These are phyloP conservation scores for Sindora glabra DNA, from an alignment of 306 rosid species.

Conservation along the genomic window DNA sequence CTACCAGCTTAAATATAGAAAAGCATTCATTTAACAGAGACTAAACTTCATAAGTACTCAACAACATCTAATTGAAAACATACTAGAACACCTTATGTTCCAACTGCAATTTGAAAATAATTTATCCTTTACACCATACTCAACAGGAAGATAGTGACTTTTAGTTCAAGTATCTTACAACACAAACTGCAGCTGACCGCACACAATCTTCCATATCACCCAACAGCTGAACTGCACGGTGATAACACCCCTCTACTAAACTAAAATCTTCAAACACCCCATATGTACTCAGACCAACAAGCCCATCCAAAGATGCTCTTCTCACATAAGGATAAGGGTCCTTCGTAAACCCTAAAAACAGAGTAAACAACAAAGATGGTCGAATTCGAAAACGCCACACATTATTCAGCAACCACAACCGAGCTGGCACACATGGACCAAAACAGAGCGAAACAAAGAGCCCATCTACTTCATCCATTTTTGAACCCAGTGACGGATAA, in stretches of 20 bases:
- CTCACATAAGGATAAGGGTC: slow-evolving; percentile 80
- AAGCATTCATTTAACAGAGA: slow-evolving; percentile 1
- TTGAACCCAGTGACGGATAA: not conserved
- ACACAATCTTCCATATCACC: slow-evolving; percentile 56
- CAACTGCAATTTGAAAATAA: not conserved
- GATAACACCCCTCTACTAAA: slow-evolving; percentile 57
- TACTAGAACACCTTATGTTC: not conserved
- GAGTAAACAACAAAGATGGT: slow-evolving; percentile 37
- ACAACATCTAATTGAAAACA: not conserved
- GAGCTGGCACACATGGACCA: slow-evolving; percentile 31
- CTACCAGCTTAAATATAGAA: slow-evolving; percentile 1
- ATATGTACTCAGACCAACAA: slow-evolving; percentile 36
- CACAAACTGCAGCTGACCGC: slow-evolving; percentile 49
- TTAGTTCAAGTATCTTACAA: slow-evolving; percentile 30
- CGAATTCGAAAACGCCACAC: slow-evolving; percentile 36
- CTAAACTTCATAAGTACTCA: slow-evolving; percentile 1
- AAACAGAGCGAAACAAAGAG: slow-evolving; percentile 63
- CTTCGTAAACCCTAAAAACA: slow-evolving; percentile 68
- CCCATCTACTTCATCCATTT: slow-evolving; percentile 28
- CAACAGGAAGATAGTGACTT: not conserved
- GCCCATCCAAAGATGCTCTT: slow-evolving; percentile 59
- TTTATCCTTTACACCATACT: no score
- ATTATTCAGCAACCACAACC: slow-evolving; percentile 62
- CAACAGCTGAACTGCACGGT: slow-evolving; percentile 60
- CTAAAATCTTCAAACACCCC: slow-evolving; percentile 28